Conservation (phyloP, 768 basidiomycete species). For the Hypholoma sublateritium region DNA sequence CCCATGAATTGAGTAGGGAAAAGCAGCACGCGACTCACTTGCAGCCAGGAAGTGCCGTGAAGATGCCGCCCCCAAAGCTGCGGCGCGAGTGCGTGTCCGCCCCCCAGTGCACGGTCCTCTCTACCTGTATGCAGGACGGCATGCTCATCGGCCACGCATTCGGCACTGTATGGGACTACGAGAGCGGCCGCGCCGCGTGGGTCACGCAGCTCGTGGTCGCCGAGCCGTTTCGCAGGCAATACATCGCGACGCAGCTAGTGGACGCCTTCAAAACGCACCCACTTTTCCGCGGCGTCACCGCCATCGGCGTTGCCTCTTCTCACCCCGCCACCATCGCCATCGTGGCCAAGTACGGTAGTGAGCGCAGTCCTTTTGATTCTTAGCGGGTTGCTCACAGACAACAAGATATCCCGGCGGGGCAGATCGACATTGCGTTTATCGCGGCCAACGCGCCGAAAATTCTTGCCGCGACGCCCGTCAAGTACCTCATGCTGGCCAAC, state of each 20-base stretch:
- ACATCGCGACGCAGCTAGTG: constrained; percentile 30
- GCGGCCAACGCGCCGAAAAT: constrained; percentile 10
- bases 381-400: background rate
- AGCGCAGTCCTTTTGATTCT: background rate
- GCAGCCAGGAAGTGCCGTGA: constrained; percentile 13
- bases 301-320: constrained; percentile 31
- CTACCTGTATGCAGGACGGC: constrained; percentile 11
- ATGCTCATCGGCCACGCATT: constrained; percentile 30
- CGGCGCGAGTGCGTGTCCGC: constrained; percentile 1
- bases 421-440: constrained; percentile 10
- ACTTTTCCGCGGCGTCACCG: constrained; percentile 20
- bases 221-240: constrained; percentile 17
- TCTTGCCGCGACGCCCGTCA: constrained; percentile 16
- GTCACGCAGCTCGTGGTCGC: constrained; percentile 35
- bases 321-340: constrained; percentile 28
- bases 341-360: constrained; percentile 26
- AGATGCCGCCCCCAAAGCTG: constrained; percentile 3
- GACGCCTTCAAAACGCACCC: constrained; percentile 16
- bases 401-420: background rate
- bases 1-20: background rate
- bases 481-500: constrained; percentile 20
- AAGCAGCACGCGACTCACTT: background rate
- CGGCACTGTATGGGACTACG: constrained; percentile 28
- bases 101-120: constrained; percentile 18
- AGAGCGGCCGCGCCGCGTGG: constrained; percentile 28